phyloP scores from a whole-genome alignment of 768 basidiomycete genomes.

The Naganishia friedmannii region DNA sequence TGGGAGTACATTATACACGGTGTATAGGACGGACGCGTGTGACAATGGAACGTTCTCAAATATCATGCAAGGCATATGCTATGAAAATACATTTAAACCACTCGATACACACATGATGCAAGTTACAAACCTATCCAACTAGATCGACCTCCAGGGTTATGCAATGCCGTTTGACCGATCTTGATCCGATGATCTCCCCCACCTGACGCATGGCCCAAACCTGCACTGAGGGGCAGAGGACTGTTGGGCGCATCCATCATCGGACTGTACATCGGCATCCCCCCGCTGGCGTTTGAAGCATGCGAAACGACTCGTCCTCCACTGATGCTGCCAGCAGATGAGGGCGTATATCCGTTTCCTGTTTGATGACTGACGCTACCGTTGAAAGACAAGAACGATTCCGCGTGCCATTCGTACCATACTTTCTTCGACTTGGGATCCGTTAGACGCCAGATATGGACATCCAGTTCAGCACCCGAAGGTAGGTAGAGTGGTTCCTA shows the following conservation, averaged over 20 bases:
- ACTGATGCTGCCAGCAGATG: slow-evolving; percentile 23
- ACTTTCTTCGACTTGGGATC: slow-evolving; percentile 70
- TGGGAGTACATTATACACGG: no score
- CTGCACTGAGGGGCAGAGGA: slow-evolving; percentile 16
- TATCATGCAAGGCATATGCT: slow-evolving; percentile 3
- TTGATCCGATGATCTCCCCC: slow-evolving; percentile 59
- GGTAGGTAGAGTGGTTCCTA: slow-evolving; percentile 93
- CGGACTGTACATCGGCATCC: slow-evolving; percentile 59
- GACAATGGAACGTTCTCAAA: neutral
- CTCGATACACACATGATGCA: neutral
- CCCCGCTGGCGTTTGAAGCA: slow-evolving; percentile 31
- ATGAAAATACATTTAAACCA: neutral
- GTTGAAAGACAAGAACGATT: slow-evolving; percentile 70
- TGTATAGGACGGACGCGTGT: no score
- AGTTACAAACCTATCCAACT: slow-evolving; percentile 83
- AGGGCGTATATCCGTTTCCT: slow-evolving; percentile 31
- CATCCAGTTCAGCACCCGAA: slow-evolving; percentile 83
- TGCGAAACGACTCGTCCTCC: slow-evolving; percentile 26
- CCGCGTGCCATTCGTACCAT: slow-evolving; percentile 99
- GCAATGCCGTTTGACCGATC: slow-evolving; percentile 88
- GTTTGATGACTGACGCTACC: slow-evolving; percentile 28
- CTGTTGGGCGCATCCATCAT: slow-evolving; percentile 61
- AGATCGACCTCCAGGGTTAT: slow-evolving; percentile 83
- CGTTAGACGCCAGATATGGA: slow-evolving; percentile 90
- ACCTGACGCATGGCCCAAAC: slow-evolving; percentile 25